Evolutionary conservation across 805 yeast genomes (phyloP), one percentile per base, ranked within the genome.

Genomic region (Candida easanensis): DNA sequence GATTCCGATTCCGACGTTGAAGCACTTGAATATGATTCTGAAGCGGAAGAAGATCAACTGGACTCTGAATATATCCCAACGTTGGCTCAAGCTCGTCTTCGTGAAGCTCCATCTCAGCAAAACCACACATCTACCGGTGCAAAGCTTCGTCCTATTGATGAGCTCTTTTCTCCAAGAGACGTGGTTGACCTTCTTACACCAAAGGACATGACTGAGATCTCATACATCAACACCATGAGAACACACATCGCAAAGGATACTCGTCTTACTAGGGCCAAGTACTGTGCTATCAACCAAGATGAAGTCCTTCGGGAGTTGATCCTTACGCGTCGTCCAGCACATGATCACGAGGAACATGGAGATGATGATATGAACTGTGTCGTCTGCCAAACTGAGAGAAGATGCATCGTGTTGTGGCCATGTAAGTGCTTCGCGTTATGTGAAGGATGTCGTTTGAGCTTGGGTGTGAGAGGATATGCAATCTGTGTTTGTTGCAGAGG

Each of bases 361-460:
- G 68, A 63, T 21, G 53, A 64, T 3, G 60, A 69, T 18, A 51
- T 77, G 5, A 68, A 69, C 5, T 89, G 97, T 64, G 95, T 87
- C 6, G 82, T 90, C 3, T 90, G 97, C 60, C 91, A 84, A 52
- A 71, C 74, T 5, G 79, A 83, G 45, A 76, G 80, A 5, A 71
- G 97, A 51, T 85, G 83, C 44, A 77, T 90, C 33, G 80, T 90
- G 8, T 68, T 91, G 3, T 90, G 97, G 97, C 97, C 97, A 0
- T 90, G 97, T 60, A 77, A 80, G 53, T 90, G 97, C 62, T 77
- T 90, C 43, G 89, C 96, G 0, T 70, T 90, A 5, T 90, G 97
- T 62, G 96, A 89, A 50, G 74, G 77, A 20, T 90, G 97, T 58
- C 73, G 97, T 15, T 68, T 81, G 10, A 77, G 84, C 15, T 69